Evolutionary conservation across 306 rosid genomes (phyloP), one percentile per base, ranked within the genome.

Genomic region (Cicer chorassanicum): DNA sequence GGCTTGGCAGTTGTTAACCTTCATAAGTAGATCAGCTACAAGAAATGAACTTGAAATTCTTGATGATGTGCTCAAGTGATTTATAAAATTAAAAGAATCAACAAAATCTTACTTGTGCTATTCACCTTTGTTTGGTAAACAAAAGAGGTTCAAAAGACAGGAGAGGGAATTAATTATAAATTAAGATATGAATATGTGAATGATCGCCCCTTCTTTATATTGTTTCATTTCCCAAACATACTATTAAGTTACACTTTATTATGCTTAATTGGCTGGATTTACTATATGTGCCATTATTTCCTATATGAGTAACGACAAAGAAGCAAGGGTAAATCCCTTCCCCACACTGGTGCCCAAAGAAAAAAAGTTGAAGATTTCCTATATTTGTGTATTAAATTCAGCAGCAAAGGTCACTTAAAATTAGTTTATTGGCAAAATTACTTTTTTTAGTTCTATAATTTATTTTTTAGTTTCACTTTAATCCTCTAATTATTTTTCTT

Each of bases 71-170:
- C 59, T 70, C 19, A 38, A 63, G 82, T 54, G 4, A 71, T 54
- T 10, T 65, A 40, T 21, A 65, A 76, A 40, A 19, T 18, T 68
- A 50, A 57, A 39, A 44, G 38, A 80, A 48, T 43, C 44, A 44
- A 64, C 36, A 70, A 40, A 76, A 63, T 70, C 9, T 70, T 72
- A 54, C 50, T 2, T 54, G 8, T 46, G 42, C 62, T 10, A 19
- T 60, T 40, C 41, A 60, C 74, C 49, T 79, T 63, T 55, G 2
- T 64, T 40, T 65, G 54, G 72, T 18, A 41, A 75, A 46, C 44
- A 56, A 71, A 64, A 34, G 43, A 29, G 4, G 67, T 43, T 55
- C 44, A 15, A 63, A 72, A 45, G 38, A 67, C 34, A 59, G 8
- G 46, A 46, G 5, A 38, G 70, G n/a, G 51, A 55, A 73, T 65